phyloP scores from a whole-genome alignment of 768 basidiomycete species.

The Russula sp. region DNA sequence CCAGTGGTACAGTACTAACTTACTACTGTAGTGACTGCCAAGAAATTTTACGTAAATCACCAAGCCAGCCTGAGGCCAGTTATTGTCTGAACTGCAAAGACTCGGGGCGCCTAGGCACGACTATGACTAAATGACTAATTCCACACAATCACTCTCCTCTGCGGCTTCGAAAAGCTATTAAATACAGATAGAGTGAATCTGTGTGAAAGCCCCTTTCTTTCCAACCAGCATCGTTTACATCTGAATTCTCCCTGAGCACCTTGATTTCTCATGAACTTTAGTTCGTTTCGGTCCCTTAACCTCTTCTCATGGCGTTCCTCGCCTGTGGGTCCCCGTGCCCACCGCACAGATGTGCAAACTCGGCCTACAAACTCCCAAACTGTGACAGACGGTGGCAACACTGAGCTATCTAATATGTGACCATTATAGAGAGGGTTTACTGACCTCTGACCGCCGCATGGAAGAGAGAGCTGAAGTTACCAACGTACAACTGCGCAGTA shows the following conservation, averaged over 20 bases:
- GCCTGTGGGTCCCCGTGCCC: not conserved
- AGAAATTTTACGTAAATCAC: too few species aligned
- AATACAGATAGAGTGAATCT: not conserved
- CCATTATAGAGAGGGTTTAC: not conserved
- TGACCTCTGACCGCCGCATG: not conserved
- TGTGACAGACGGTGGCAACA: not conserved
- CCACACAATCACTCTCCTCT: not conserved
- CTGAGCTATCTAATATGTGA: not conserved
- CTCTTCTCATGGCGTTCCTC: conserved; percentile 3
- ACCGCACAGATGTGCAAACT: not conserved
- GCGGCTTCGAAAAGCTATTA: not conserved
- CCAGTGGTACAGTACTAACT: too few species aligned
- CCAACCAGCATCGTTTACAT: not conserved
- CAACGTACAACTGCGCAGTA: not conserved
- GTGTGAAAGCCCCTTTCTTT: not conserved
- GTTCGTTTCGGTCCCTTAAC: not conserved
- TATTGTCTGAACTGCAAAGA: too few species aligned
- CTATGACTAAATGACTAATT: not conserved
- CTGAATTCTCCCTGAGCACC: not conserved
- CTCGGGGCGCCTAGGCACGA: too few species aligned
- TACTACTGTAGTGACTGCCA: too few species aligned
- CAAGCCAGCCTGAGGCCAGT: too few species aligned
- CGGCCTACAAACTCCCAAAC: not conserved
- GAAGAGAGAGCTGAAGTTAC: not conserved
- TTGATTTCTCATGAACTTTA: not conserved